Evolutionary conservation across 2,329 filamentous ascomycete species (phyloP), one percentile per base, ranked within the genome.

Genomic region (Beauveria sp.): DNA sequence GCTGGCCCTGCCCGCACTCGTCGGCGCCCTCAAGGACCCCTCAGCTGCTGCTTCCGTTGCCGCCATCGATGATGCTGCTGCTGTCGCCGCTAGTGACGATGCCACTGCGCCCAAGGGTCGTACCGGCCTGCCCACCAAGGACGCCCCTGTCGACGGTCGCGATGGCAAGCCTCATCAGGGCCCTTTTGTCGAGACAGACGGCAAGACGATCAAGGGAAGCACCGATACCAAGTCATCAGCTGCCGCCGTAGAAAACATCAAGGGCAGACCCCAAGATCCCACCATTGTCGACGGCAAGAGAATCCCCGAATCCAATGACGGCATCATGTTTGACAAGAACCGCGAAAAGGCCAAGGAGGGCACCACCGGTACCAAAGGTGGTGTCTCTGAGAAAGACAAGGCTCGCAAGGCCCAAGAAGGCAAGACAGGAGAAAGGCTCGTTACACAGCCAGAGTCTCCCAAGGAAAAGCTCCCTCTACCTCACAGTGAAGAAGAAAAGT

Each of bases 151-250:
- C 22, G 94, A 97, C 72, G 92, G 92, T 51, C 88, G 89, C 68
- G 94, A 97, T 76, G 94, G 94, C 53, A 94, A 92, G 76, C 94
- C 94, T 52, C 93, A 97, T 71, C 85, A 88, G 22, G 94, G 94
- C 2, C 94, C 94, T 6, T 87, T 85, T 70, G 86, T 92, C 61
- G 85, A 87, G 64, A 82, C 79, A 18, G 73, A 76, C 50, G 74
- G 73, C 43, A 57, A 48, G 54, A 73, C 76, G 55, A 65, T 68
- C 22, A 51, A 53, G 8, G 64, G 65, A 28, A 65, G 70, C 24
- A 68, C 70, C 54, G 72, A 74, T 3, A 67, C 69, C 30, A 60
- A 60, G 28, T 37, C 37, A n/a, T 34, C 55, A n/a, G 26, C 50
- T 18, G 56, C 37, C 6, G 69, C 74, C 52, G 70, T 72, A 50